Base-by-base conservation (phyloP, 345 rosid species). In the Passiflora organensis region DNA sequence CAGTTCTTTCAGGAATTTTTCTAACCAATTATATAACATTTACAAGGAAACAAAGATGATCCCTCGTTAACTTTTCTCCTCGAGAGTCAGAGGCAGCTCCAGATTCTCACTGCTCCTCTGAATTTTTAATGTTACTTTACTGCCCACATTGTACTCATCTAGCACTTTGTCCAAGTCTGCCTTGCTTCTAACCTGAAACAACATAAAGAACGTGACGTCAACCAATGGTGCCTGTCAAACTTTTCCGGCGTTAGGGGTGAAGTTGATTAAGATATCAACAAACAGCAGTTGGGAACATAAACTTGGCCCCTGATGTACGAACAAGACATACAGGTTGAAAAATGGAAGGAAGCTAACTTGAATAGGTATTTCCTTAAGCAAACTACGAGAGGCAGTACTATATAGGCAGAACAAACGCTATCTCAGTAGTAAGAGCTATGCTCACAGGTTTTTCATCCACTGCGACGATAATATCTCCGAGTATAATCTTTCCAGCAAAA, bases 141-240 rank as follows among this genome's bases (percentile, higher is more conserved):
- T 96, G 50, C 93, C 95, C 11, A 82, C 85, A 25, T 21, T 84
- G 64, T 84, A 88, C 44, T 88, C 98, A 74, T 91, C 95, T 72
- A 88, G 73, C 56, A 72, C 74, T 75, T 69, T 84, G 78, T 68
- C 63, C 56, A 88, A 42, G 65, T 86, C 96, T 14, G 84, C 85
- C 76, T 86, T 91, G 85, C 72, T 81, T 60, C 76, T 91, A 60
- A 91, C 93, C 98, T 91, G 77, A 59, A 28, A 42, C 20, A 22
- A 47, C 11, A 12, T 21, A 53, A 28, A 8, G 8, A 28, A n/a
- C n/a, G n/a, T 28, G 3, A 34, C 13, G 15, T 32, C 48, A 60
- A 15, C 22, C 28, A 9, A 6, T 6, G 21, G 10, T 22, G 13
- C 2, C 13, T 5, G 9, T 41, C 36, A n/a, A 39, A 10, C 37